These are phyloP conservation scores for Vigna nakashimae DNA, from an alignment of 306 rosid species.

Conservation along the genomic window DNA sequence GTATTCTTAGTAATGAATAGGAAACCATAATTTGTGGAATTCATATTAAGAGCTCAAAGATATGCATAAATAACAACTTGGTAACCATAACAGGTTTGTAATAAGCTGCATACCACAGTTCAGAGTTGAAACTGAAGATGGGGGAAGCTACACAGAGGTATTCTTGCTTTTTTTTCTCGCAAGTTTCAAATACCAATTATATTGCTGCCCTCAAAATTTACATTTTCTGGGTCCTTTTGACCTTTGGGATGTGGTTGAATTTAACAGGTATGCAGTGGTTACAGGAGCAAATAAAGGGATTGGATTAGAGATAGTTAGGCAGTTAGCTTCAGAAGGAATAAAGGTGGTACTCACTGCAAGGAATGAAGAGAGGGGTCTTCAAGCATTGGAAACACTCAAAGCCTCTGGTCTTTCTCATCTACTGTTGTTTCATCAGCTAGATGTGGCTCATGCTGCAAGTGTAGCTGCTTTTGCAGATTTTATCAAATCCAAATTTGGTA, in stretches of 20 bases:
- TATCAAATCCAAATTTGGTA: slow-evolving; percentile 43
- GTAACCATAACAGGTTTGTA: background rate
- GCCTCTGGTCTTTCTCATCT: slow-evolving; percentile 28
- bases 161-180: background rate
- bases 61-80: background rate
- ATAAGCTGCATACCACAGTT: background rate
- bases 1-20: no score
- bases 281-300: slow-evolving; percentile 52
- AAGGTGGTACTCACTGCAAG: slow-evolving; percentile 54
- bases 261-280: slow-evolving; percentile 49
- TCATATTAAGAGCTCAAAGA: no score
- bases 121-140: slow-evolving; percentile 22
- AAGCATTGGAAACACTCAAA: slow-evolving; percentile 41
- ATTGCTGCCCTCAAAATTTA: background rate
- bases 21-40: no score
- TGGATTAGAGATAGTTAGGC: slow-evolving; percentile 47
- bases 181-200: background rate
- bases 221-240: background rate
- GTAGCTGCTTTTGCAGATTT: slow-evolving; percentile 47
- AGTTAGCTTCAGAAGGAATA: slow-evolving; percentile 48
- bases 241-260: background rate
- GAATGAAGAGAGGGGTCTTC: slow-evolving; percentile 53
- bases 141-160: slow-evolving; percentile 32
- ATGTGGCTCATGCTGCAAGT: slow-evolving; percentile 52
- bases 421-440: slow-evolving; percentile 47